Conservation (phyloP, 2,329 filamentous ascomycete genomes). For the Pleochaeta shiraiana region DNA sequence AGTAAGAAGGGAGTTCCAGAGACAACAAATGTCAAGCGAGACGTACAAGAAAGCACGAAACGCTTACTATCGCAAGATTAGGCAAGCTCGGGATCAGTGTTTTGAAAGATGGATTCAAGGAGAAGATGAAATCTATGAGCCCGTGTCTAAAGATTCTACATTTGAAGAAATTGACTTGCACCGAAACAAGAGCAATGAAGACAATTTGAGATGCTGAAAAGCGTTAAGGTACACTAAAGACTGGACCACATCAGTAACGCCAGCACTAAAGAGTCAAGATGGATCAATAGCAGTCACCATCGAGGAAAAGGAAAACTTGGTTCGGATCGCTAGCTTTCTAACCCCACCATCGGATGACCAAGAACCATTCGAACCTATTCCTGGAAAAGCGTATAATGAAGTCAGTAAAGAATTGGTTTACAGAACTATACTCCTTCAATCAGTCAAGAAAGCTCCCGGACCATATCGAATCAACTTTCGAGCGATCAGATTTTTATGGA, state of each 20-base stretch:
- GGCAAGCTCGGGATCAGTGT: not conserved
- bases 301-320: not conserved
- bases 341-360: not conserved
- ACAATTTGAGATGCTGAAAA: not conserved
- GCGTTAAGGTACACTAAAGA: not conserved
- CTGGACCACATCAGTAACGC: not conserved
- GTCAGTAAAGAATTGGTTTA: not conserved
- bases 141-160: not conserved
- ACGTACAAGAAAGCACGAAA: not conserved
- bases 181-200: not conserved
- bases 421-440: not conserved
- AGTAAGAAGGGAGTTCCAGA: not conserved
- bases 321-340: not conserved
- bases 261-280: not conserved
- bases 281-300: not conserved
- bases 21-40: not conserved
- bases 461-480: not conserved
- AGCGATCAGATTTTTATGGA: not conserved
- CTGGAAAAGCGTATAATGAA: not conserved
- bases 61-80: not conserved
- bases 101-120: not conserved
- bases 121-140: not conserved
- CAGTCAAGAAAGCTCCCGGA: not conserved
- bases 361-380: not conserved
- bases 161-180: not conserved